phyloP scores from a whole-genome alignment of 441 rosid species.

The Rhodomyrtus psidioides region DNA sequence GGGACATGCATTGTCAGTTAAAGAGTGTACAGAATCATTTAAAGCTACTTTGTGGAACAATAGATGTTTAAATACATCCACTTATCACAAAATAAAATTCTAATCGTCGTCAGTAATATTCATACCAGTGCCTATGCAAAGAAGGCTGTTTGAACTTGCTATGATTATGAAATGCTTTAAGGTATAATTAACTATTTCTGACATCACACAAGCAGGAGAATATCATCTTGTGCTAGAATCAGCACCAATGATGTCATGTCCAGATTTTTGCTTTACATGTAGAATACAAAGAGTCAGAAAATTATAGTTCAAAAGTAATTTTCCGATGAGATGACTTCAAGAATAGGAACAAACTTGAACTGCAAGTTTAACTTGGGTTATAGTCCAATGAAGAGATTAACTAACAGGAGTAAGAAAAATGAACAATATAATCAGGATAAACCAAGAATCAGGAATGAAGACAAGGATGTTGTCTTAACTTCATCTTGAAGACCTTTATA shows the following conservation, averaged over 20 bases:
- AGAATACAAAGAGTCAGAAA: background rate
- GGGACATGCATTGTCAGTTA: background rate
- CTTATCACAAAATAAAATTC: background rate
- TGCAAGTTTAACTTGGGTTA: background rate
- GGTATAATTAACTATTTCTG: background rate
- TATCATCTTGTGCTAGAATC: background rate
- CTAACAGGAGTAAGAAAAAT: background rate
- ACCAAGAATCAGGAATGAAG: background rate
- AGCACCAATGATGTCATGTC: background rate
- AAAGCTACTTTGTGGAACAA: background rate
- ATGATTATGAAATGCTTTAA: background rate
- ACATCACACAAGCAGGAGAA: background rate
- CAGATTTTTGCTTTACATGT: too few species aligned
- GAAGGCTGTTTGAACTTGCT: too few species aligned
- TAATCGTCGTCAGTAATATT: background rate
- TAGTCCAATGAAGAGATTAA: background rate
- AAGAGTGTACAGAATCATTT: too few species aligned
- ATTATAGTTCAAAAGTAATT: background rate
- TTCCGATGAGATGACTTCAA: background rate
- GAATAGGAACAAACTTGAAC: background rate
- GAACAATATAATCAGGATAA: background rate
- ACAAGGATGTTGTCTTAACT: background rate
- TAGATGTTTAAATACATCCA: background rate
- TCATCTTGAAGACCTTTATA: background rate
- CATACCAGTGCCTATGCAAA: accelerated